Evolutionary conservation across 768 basidiomycete genomes (phyloP), one percentile per base, ranked within the genome.

Genomic region (Clavulina sp.): DNA sequence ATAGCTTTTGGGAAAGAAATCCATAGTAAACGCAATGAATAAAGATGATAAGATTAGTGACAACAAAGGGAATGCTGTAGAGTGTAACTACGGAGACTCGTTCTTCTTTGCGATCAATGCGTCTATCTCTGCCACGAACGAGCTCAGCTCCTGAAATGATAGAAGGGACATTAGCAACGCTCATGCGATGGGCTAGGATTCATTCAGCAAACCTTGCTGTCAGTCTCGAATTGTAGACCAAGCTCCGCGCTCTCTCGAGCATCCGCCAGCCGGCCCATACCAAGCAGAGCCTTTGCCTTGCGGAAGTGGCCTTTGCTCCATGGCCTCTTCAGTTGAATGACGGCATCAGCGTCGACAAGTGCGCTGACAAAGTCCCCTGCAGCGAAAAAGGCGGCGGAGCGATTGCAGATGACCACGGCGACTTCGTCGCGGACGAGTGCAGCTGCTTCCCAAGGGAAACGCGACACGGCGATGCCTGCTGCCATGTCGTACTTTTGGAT

Each of bases 241-340:
- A 89, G 71, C 57, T 76, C 72, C 54, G 93, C 67, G 2, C 91
- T 80, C 43, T 88, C 84, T 57, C 76, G 75, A 5, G 91, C 91
- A 40, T 93, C 91, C 40, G 78, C 66, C 51, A 76, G 65, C 41
- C 70, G 66, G 2, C 71, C 73, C 48, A 99, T 70, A 21, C 75
- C 87, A 1, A 84, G 68, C 40, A 99, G 69, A 0, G 93, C 88
- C 62, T 87, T 88, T 2, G 87, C 84, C 62, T 84, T 91, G 53
- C 95, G 74, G 71, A 95, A 95, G 64, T 96, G 86, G 0, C 91
- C 95, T 62, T 97, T 99, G 59, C 84, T 77, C 92, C 93, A 97
- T 41, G 78, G 79, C 52, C 80, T 72, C 60, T 88, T 84, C 49
- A 95, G 68, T 56, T 75, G 66, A 38, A 95, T 81, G 60, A 96